These are phyloP conservation scores for Colletotrichum paranaense DNA, from an alignment of 2,329 filamentous ascomycete species.

Conservation along the genomic window DNA sequence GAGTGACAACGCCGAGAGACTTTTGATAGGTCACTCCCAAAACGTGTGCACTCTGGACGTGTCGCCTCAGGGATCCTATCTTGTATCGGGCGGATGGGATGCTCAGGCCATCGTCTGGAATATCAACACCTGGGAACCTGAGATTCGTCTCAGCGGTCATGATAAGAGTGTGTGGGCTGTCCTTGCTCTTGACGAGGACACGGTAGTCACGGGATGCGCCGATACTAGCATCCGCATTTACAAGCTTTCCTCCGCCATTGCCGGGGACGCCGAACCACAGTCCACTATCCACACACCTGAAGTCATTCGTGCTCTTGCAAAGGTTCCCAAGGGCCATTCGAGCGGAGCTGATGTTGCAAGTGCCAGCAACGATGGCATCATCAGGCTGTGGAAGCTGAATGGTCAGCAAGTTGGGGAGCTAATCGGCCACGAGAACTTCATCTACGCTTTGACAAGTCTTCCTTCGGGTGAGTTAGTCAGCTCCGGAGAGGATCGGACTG, in stretches of 20 bases:
- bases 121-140: constrained; percentile 85
- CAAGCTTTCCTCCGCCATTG: constrained; percentile 72
- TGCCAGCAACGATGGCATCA: constrained; percentile 90
- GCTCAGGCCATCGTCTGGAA: constrained; percentile 87
- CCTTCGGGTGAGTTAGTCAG: constrained; percentile 91
- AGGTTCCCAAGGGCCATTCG: constrained; percentile 78
- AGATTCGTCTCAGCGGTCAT: constrained; percentile 77
- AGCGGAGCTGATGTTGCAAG: constrained; percentile 94
- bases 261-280: constrained; percentile 61
- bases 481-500: constrained; percentile 92
- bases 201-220: constrained; percentile 90
- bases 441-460: constrained; percentile 84
- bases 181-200: constrained; percentile 81
- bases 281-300: constrained; percentile 76
- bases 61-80: constrained; percentile 75
- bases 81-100: constrained; percentile 97
- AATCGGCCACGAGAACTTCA: constrained; percentile 92
- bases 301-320: constrained; percentile 89
- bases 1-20: constrained; percentile 83
- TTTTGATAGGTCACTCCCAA: constrained; percentile 86
- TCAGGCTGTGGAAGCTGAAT: constrained; percentile 86
- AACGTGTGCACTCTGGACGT: constrained; percentile 92
- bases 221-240: constrained; percentile 92
- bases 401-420: constrained; percentile 83
- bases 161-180: constrained; percentile 89